A percentile compares a stretch with the other conserved stretches of the same genome.
Conservation (phyloP, 352 stramenopile species). For the Phytophthora quininea region DNA sequence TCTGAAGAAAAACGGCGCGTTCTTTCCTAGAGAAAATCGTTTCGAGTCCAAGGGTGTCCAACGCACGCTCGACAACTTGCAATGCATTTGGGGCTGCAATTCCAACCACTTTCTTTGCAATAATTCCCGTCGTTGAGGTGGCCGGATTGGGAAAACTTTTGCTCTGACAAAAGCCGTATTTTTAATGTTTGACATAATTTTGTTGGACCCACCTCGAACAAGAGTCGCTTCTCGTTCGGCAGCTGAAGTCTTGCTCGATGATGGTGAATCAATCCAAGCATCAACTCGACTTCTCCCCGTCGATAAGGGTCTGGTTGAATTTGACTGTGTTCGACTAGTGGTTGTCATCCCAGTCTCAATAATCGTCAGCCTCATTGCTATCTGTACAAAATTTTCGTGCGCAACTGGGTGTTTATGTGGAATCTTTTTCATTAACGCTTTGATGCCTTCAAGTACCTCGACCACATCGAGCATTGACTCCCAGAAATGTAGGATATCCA, state of each 20-base stretch:
- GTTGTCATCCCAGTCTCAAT: background rate
- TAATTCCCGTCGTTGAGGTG: background rate
- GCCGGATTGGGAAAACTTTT: background rate
- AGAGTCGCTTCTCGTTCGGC: background rate
- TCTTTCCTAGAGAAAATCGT: slow-evolving; percentile 4
- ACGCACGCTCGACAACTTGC: background rate
- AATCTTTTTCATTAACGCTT: slow-evolving; percentile 10
- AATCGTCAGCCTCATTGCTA: background rate
- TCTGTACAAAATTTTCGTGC: slow-evolving; percentile 7
- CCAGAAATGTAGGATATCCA: slow-evolving; percentile 20
- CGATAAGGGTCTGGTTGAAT: background rate
- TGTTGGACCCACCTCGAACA: background rate
- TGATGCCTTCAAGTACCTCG: background rate
- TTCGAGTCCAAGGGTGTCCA: background rate
- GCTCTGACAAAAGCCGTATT: background rate
- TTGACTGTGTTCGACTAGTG: background rate
- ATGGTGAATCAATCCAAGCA: background rate
- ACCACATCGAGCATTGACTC: slow-evolving; percentile 25
- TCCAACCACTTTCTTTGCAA: background rate
- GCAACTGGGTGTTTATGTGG: background rate
- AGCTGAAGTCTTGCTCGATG: background rate
- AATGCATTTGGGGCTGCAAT: background rate
- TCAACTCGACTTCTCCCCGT: background rate
- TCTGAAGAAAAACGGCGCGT: slow-evolving; percentile 17
- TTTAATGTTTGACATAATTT: background rate